These are phyloP conservation scores for Lachnellula occidentalis DNA, from an alignment of 2,329 filamentous ascomycete species.

Conservation along the genomic window DNA sequence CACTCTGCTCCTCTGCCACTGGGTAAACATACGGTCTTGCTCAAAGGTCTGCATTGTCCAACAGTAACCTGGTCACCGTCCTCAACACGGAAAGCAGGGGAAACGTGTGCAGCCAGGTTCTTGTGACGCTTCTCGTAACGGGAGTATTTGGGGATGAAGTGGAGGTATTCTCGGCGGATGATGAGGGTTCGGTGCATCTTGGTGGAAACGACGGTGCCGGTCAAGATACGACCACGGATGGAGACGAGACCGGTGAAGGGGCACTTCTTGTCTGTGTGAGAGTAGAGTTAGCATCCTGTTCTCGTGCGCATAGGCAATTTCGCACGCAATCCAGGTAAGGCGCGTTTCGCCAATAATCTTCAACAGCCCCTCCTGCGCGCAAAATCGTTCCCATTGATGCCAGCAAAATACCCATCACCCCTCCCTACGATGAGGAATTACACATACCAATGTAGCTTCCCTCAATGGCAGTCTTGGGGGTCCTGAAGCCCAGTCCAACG, in stretches of 20 bases:
- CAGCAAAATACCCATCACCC: too few relatives aligned
- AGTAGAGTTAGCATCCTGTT: constrained; percentile 18
- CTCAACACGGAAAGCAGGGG: constrained; percentile 99
- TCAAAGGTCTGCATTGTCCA: constrained; percentile 97
- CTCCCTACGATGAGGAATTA: constrained; percentile 7
- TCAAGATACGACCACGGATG: constrained; percentile 99
- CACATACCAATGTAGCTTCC: constrained; percentile 97
- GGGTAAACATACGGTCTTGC: constrained; percentile 85
- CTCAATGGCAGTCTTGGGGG: constrained; percentile 97
- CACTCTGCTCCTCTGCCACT: neutral
- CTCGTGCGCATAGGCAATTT: neutral
- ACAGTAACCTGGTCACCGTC: constrained; percentile 99
- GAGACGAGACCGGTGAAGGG: constrained; percentile 98
- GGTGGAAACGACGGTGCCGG: constrained; percentile 97
- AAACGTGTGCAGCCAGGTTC: constrained; percentile 99
- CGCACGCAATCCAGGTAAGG: neutral
- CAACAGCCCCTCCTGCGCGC: neutral
- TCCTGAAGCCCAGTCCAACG: constrained; percentile 98
- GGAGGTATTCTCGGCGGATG: constrained; percentile 99
- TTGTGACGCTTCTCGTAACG: constrained; percentile 99
- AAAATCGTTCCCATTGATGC: neutral
- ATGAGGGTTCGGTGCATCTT: constrained; percentile 99
- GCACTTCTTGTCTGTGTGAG: constrained; percentile 93
- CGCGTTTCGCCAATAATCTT: neutral
- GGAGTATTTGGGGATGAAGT: constrained; percentile 99